Evolutionary conservation across 495 filamentous ascomycete species (phyloP), one percentile per base, ranked within the genome.

Genomic region (Cercophora sp.): DNA sequence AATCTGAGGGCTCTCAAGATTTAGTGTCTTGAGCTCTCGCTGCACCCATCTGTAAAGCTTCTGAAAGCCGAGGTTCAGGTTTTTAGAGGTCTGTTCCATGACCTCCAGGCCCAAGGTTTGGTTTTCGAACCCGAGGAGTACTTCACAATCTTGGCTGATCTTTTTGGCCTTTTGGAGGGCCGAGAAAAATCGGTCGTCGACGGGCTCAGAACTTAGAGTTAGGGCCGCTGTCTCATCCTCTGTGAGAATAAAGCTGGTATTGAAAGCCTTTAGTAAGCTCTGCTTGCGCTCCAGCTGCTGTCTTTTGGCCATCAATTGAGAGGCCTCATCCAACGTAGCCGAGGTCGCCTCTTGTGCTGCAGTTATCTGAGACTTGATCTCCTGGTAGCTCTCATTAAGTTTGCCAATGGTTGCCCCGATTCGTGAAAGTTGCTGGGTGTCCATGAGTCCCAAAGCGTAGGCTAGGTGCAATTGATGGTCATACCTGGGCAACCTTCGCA

Each of bases 11-110:
- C 91, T 96, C 65, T 97, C 94, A 10, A 99, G 79, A 64, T 96
- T 94, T 39, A 97, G 69, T 1, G 85, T 84, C 65, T 91, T 92
- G 73, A 98, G 91, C 61, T 97, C 91, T 26, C 85, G 82, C 66
- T 96, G 91, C 8, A 95, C 85, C 94, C 94, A 97, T 54, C 85
- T 80, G 67, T 92, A 96, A 8, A 97, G 76, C 66, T 96, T 97
- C 67, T 97, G 92, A 63, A 94, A 97, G 10, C 87, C 92, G 10
- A 78, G 79, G 64, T 96, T 93, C n/a, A 99, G 79, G 32, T 88
- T 82, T 49, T 85, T 84, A 10, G 89, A 87, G 50, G 84, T 89
- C 68, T 90, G 81, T 48, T 96, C 93, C 82, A 97, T 91, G 18
- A 97, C 81, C 59, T 97, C 91, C 6, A 89, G 69, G 3, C 88